Percentiles rank a stretch among this genome's conserved stretches.
phyloP scores from a whole-genome alignment of 73 alveolate genomes.

The Paramecium octaurelia region DNA sequence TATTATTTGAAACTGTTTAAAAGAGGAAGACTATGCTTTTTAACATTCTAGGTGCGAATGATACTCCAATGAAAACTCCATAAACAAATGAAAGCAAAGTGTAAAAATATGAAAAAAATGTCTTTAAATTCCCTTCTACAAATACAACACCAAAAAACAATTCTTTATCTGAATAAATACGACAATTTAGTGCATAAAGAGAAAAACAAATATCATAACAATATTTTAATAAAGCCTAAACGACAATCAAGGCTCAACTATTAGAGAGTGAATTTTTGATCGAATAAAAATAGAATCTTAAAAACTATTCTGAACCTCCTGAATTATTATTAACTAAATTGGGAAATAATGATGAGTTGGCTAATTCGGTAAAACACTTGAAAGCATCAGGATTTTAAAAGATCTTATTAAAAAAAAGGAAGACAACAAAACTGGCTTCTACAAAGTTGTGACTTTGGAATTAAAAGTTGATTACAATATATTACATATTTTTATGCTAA shows the following conservation, averaged over 20 bases:
- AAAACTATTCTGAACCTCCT: neutral
- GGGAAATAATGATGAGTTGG: neutral
- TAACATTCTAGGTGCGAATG: neutral
- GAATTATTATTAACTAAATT: neutral
- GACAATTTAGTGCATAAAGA: neutral
- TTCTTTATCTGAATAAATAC: neutral
- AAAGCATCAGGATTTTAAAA: neutral
- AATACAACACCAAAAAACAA: neutral
- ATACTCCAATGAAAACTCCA: neutral
- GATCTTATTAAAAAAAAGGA: neutral
- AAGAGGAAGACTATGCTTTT: conserved; percentile 2
- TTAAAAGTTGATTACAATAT: neutral
- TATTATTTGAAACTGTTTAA: neutral
- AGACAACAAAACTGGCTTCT: neutral
- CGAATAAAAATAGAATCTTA: neutral
- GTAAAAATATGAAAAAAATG: neutral
- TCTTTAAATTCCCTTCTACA: neutral
- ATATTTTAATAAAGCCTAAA: neutral
- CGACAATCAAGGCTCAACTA: neutral
- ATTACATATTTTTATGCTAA: neutral
- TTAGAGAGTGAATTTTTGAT: neutral
- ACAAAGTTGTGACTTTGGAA: neutral
- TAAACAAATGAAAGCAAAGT: neutral
- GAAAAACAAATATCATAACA: neutral
- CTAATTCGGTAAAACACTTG: conserved; percentile 13